Conservation (phyloP, 164 flowering plant species). For the Vitis rotundifolia region DNA sequence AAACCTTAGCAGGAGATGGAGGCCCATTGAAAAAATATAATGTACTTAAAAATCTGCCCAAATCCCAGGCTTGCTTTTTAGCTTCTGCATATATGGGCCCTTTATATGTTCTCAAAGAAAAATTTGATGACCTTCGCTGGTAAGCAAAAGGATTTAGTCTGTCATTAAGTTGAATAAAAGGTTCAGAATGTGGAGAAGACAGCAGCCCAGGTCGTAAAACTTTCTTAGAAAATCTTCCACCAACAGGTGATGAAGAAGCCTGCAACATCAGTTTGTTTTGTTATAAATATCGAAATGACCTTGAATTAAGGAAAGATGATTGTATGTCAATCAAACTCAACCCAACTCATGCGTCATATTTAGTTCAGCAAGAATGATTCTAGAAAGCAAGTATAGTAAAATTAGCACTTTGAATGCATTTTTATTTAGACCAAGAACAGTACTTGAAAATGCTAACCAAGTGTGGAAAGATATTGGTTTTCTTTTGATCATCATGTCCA, state of each 20-base stretch:
- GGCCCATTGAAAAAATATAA: constrained; percentile 85
- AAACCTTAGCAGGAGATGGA: constrained; percentile 90
- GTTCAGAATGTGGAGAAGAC: constrained; percentile 45
- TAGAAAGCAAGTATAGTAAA: too few species aligned
- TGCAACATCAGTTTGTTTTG: constrained; percentile 24
- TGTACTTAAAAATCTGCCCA: constrained; percentile 87
- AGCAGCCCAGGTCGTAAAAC: constrained; percentile 27
- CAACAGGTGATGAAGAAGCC: constrained; percentile 40
- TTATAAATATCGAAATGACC: not conserved
- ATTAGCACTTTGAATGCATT: too few species aligned
- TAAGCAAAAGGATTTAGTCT: constrained; percentile 25
- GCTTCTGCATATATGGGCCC: constrained; percentile 46
- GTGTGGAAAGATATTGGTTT: too few species aligned
- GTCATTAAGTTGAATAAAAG: constrained; percentile 55
- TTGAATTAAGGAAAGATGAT: too few species aligned
- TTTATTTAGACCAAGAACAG: too few species aligned
- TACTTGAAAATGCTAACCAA: too few species aligned
- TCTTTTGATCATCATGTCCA: too few species aligned
- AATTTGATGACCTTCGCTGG: constrained; percentile 10
- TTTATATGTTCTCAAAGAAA: constrained; percentile 32
- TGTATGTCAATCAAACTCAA: too few species aligned
- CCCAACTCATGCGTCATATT: too few species aligned
- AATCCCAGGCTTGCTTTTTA: constrained; percentile 73
- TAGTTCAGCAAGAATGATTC: too few species aligned
- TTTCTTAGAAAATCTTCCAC: constrained; percentile 28